These are phyloP conservation scores for Parsonsia alboflavescens DNA, from an alignment of 257 asterid genomes.

Conservation along the genomic window DNA sequence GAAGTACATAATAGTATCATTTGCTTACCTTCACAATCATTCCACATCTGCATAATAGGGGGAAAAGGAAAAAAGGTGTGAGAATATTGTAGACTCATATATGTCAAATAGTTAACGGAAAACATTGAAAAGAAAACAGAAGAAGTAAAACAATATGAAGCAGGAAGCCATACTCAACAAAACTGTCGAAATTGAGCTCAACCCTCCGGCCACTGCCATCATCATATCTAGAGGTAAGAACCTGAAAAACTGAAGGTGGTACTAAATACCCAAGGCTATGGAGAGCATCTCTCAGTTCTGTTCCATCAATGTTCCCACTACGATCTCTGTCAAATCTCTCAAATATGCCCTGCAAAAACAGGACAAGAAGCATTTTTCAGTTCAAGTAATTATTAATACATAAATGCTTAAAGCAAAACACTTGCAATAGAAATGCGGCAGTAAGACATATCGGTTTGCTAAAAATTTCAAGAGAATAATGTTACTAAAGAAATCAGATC, in stretches of 20 bases:
- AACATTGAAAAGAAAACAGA: background rate
- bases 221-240: conserved; percentile 68
- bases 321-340: conserved; percentile 76
- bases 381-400: background rate
- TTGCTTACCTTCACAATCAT: conserved; percentile 77
- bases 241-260: conserved; percentile 70
- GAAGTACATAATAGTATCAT: background rate
- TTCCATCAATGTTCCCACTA: conserved; percentile 72
- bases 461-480: background rate
- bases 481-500: background rate
- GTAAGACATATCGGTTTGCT: background rate
- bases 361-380: background rate
- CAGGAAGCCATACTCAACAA: conserved; percentile 63
- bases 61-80: conserved; percentile 6
- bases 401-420: background rate
- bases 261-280: conserved; percentile 70
- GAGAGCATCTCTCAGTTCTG: conserved; percentile 73
- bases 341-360: conserved; percentile 48
- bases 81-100: background rate
- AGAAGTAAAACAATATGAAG: background rate
- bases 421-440: background rate
- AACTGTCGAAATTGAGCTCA: conserved; percentile 70
- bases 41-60: conserved; percentile 59
- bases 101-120: background rate
- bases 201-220: conserved; percentile 53